Evolutionary conservation across 2,329 filamentous ascomycete genomes (phyloP).

Genomic region (Scedosporium boydii): DNA sequence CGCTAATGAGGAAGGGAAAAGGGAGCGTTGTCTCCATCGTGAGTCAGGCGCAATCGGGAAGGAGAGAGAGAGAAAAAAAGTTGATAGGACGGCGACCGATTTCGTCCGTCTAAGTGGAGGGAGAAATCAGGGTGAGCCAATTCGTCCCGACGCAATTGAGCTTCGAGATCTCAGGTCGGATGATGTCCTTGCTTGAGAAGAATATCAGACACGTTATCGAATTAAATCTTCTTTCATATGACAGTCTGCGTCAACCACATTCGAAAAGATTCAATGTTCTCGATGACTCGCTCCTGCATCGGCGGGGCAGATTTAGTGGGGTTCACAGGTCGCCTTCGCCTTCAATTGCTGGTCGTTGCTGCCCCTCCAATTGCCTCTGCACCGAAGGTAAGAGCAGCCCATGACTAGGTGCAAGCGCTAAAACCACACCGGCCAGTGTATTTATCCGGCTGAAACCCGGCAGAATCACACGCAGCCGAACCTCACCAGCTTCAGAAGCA

Average conservation of each 20-base stretch:
- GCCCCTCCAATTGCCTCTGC: constrained; percentile 7
- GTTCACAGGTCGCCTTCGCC: background rate
- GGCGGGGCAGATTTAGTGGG: constrained; percentile 6
- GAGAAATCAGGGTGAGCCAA: background rate
- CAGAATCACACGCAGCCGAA: background rate
- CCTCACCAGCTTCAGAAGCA: background rate
- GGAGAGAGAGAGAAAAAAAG: background rate
- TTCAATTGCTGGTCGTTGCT: background rate
- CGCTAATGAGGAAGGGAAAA: constrained; percentile 52
- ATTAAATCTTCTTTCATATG: background rate
- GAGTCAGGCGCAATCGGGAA: constrained; percentile 7
- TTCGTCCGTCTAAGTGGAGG: background rate
- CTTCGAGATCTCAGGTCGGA: background rate
- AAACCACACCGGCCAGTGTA: background rate
- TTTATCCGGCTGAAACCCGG: background rate
- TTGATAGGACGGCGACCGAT: background rate
- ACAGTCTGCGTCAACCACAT: background rate
- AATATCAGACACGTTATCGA: background rate
- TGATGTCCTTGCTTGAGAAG: background rate
- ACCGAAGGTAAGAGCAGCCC: constrained; percentile 2
- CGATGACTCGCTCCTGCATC: constrained; percentile 8
- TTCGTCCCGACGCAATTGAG: background rate
- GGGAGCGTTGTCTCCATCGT: constrained; percentile 56
- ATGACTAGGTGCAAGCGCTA: background rate
- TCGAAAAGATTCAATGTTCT: background rate